phyloP scores from a whole-genome alignment of 257 asterid species.

The Solanum paucissectum region DNA sequence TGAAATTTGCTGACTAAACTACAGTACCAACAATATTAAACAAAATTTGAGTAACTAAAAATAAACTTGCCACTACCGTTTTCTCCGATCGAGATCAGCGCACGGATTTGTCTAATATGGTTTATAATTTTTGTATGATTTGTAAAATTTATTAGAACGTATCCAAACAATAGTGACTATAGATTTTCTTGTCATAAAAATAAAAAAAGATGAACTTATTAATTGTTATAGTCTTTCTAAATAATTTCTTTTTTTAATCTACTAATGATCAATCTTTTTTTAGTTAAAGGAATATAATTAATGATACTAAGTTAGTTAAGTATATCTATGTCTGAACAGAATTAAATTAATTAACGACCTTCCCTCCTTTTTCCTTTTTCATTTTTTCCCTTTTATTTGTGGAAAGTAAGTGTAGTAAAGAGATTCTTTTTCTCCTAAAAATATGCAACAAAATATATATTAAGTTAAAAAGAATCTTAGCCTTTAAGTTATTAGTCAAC shows the following conservation, averaged over 20 bases:
- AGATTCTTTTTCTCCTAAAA: neutral
- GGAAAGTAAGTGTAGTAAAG: neutral
- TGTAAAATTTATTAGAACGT: rapidly evolving
- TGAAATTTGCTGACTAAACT: neutral
- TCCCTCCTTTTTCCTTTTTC: neutral
- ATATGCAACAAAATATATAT: neutral
- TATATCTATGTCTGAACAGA: neutral
- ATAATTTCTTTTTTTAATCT: neutral
- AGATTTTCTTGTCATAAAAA: neutral
- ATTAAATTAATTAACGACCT: neutral
- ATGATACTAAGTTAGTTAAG: neutral
- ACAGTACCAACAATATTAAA: neutral
- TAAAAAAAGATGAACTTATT: too few relatives aligned
- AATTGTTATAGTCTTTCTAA: neutral
- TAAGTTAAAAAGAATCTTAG: neutral
- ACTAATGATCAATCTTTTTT: neutral
- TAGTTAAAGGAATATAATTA: neutral
- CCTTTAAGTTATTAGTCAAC: neutral
- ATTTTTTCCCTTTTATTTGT: neutral
- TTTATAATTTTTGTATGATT: neutral
- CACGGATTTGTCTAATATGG: neutral
- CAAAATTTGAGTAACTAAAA: neutral
- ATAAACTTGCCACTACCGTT: neutral
- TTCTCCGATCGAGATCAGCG: neutral
- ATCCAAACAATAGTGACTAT: neutral